These are phyloP conservation scores for Oryza nivara DNA, from an alignment of 176 grass and related monocot genomes.

Conservation along the genomic window DNA sequence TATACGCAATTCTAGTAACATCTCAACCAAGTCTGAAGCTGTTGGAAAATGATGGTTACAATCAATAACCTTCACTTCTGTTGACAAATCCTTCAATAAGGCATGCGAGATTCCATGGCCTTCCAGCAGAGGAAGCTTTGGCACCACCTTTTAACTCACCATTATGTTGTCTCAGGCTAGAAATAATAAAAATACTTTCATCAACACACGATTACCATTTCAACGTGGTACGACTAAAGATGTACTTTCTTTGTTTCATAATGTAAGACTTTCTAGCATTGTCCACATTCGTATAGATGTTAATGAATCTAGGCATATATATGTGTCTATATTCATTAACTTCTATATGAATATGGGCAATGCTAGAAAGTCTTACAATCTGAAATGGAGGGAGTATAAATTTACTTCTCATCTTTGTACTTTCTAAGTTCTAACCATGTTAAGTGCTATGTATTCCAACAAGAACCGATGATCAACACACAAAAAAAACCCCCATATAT, in stretches of 20 bases:
- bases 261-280: too few species aligned
- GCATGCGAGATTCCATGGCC: conserved; percentile 86
- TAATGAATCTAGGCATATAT: too few species aligned
- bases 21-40: neutral
- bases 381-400: neutral
- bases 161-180: conserved; percentile 88
- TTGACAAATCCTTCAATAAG: conserved; percentile 71
- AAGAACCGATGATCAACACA: neutral
- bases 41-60: conserved; percentile 15
- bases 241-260: neutral
- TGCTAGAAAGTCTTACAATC: too few species aligned
- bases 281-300: too few species aligned
- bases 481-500: too few species aligned
- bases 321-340: too few species aligned
- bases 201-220: conserved; percentile 1
- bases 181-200: conserved; percentile 6
- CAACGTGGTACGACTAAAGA: neutral
- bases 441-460: neutral
- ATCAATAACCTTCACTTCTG: conserved; percentile 74
- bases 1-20: neutral
- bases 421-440: conserved; percentile 27
- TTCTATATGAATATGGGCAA: too few species aligned
- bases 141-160: conserved; percentile 89
- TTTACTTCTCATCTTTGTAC: neutral
- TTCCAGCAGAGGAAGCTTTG: conserved; percentile 76